Percentiles rank a stretch among this genome's conserved stretches.
Conservation (phyloP, 352 stramenopile species). For the Globisporangium mamillatum region DNA sequence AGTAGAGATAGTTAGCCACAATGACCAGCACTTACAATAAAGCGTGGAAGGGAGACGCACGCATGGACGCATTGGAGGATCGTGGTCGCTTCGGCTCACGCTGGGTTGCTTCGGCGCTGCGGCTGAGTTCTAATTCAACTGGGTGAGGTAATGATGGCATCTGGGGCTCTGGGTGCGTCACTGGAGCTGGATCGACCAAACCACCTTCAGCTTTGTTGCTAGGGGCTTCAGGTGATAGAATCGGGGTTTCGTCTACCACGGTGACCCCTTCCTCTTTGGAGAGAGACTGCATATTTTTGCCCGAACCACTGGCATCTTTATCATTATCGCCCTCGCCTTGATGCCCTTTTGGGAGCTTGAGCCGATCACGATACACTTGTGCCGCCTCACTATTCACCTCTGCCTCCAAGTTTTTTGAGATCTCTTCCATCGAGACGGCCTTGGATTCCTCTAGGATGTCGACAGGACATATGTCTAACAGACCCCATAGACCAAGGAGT, state of each 20-base stretch:
- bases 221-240: background rate
- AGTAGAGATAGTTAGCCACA: too few relatives aligned
- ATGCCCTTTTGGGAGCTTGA: conserved; percentile 9
- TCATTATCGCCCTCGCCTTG: background rate
- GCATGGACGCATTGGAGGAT: background rate
- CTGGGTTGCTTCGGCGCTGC: background rate
- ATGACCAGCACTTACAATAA: background rate
- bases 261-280: background rate
- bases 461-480: conserved; percentile 39
- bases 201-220: background rate
- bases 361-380: conserved; percentile 35
- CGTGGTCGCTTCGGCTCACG: conserved; percentile 2
- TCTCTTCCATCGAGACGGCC: conserved; percentile 36
- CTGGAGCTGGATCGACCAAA: background rate
- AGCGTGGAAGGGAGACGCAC: background rate
- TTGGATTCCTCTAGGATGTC: conserved; percentile 63
- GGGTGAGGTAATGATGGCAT: background rate
- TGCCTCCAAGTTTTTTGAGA: conserved; percentile 40
- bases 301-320: background rate
- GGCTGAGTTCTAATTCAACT: background rate
- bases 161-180: background rate
- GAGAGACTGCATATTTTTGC: background rate
- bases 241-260: background rate
- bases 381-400: conserved; percentile 46
- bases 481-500: too few relatives aligned